These are phyloP conservation scores for Annona cherimola DNA, from an alignment of 164 flowering plant species.

Conservation along the genomic window DNA sequence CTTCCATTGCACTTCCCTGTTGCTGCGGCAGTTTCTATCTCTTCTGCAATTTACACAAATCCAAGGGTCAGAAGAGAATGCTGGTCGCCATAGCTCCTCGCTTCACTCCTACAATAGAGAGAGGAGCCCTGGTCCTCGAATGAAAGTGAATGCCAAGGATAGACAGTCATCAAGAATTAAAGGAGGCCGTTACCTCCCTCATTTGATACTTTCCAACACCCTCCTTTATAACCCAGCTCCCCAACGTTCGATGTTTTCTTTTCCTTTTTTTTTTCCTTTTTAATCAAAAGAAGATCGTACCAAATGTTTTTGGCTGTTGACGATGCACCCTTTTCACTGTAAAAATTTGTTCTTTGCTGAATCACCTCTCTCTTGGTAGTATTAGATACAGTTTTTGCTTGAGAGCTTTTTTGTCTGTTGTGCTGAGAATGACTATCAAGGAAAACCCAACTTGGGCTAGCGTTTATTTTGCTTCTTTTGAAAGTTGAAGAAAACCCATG, in stretches of 20 bases:
- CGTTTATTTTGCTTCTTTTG: not conserved
- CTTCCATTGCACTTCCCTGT: no score
- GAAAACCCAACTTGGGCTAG: not conserved
- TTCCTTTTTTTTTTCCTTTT: no score
- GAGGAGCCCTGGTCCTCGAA: not conserved
- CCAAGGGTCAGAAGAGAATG: no score
- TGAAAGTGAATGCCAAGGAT: no score
- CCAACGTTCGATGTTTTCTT: not conserved
- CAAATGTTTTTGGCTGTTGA: not conserved
- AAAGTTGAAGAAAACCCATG: not conserved
- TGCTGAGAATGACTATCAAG: not conserved
- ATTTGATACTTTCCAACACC: not conserved
- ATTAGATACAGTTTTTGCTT: not conserved
- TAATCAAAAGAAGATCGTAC: not conserved
- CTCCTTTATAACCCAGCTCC: constrained; percentile 4
- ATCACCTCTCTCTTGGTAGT: not conserved
- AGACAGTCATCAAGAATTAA: no score
- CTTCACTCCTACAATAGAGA: no score
- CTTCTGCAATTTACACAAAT: no score
- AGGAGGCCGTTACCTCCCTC: constrained; percentile 3
- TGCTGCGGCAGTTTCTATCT: no score
- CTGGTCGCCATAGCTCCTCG: no score
- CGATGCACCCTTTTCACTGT: not conserved
- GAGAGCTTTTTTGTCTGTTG: not conserved
- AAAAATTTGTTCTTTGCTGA: not conserved